Percentiles rank a stretch among this genome's conserved stretches.
phyloP scores from a whole-genome alignment of 2,329 filamentous ascomycete genomes.

The Venturia aucupariae region DNA sequence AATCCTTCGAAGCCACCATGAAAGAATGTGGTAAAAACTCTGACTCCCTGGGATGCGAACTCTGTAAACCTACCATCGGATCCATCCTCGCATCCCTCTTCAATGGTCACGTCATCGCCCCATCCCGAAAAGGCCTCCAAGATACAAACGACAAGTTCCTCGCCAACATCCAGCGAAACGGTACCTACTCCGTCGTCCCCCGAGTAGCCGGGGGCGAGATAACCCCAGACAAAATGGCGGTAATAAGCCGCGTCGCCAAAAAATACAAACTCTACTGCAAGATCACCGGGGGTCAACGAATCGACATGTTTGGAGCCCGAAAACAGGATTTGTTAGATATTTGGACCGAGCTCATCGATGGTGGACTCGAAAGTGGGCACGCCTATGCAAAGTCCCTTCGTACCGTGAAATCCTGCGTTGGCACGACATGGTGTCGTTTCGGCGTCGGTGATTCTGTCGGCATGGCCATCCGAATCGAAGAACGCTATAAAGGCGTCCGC shows the following conservation, averaged over 20 bases:
- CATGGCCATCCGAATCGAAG: conserved; percentile 78
- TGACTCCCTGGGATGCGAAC: conserved; percentile 69
- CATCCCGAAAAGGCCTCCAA: conserved; percentile 62
- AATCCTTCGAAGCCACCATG: conserved; percentile 68
- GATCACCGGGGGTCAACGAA: conserved; percentile 84
- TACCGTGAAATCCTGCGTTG: conserved; percentile 87
- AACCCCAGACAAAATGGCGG: conserved; percentile 73
- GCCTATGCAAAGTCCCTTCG: conserved; percentile 83
- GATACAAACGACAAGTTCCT: conserved; percentile 86
- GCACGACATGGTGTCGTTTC: conserved; percentile 83
- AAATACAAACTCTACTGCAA: conserved; percentile 82
- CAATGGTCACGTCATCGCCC: conserved; percentile 73
- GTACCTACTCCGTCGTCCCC: conserved; percentile 81
- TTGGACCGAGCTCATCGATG: conserved; percentile 70
- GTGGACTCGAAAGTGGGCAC: conserved; percentile 83
- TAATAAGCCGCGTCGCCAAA: conserved; percentile 74
- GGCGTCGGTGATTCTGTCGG: conserved; percentile 85
- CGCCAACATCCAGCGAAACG: conserved; percentile 84
- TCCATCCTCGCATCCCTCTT: conserved; percentile 74
- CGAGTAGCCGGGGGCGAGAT: conserved; percentile 79
- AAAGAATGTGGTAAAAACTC: conserved; percentile 56
- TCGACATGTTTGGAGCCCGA: conserved; percentile 84
- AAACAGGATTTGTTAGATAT: conserved; percentile 79
- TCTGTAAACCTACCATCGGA: conserved; percentile 74
- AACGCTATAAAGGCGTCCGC: conserved; percentile 87